Percentiles rank a stretch among this genome's conserved stretches.
These are phyloP conservation scores for Pharnaceum exiguum DNA, from an alignment of 148 eudicot species.

Conservation along the genomic window DNA sequence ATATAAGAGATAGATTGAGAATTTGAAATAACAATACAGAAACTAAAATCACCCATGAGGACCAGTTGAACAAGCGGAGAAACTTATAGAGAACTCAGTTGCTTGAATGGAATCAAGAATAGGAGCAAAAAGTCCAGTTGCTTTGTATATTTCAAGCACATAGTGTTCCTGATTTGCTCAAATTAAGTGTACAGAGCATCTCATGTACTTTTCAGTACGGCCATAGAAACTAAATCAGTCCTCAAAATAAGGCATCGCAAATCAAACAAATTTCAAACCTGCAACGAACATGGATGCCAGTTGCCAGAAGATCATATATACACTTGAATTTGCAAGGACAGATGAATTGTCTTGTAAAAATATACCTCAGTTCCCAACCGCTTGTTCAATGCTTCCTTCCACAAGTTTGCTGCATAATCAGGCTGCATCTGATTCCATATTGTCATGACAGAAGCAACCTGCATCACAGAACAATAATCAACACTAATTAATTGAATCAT, in stretches of 20 bases:
- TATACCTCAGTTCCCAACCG: slow-evolving; percentile 82
- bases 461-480: slow-evolving; percentile 13
- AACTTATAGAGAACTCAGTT: slow-evolving; percentile 86
- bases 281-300: no score
- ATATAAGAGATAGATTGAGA: no score
- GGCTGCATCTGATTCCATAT: slow-evolving; percentile 85
- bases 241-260: neutral
- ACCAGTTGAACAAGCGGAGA: neutral
- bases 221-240: neutral
- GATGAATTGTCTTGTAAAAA: neutral
- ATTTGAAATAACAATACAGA: no score
- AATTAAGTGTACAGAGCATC: no score
- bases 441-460: slow-evolving; percentile 97
- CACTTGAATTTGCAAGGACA: no score
- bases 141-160: slow-evolving; percentile 83
- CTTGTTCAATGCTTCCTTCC: slow-evolving; percentile 96
- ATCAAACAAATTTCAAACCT: neutral
- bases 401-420: slow-evolving; percentile 81
- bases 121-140: slow-evolving; percentile 72
- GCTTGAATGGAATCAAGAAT: slow-evolving; percentile 69
- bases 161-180: no score
- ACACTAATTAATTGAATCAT: neutral
- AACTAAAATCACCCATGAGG: no score
- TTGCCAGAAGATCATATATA: no score
- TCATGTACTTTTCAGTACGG: neutral